Percentiles rank a stretch among this genome's conserved stretches.
Evolutionary conservation across 2,329 filamentous ascomycete species (phyloP).

Genomic region (Hymenoscyphus scutula): DNA sequence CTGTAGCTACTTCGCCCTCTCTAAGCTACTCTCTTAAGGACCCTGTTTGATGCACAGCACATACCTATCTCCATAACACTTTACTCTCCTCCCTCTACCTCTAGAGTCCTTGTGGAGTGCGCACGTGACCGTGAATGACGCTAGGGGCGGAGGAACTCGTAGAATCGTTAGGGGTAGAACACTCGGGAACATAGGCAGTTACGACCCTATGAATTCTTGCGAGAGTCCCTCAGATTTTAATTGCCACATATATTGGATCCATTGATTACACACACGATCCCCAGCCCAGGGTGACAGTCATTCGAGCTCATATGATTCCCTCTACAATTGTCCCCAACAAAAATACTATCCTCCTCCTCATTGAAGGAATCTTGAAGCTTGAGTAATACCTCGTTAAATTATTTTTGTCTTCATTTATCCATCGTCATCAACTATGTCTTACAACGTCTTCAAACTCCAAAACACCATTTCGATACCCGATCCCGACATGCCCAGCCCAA

Average conservation of each 20-base stretch:
- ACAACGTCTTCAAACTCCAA: conserved; percentile 4
- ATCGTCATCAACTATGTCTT: not conserved
- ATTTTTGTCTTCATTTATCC: not conserved
- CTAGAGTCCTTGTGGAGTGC: too few relatives aligned
- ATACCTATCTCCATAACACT: too few relatives aligned
- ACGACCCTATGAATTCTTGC: too few relatives aligned
- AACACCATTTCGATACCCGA: conserved; percentile 6
- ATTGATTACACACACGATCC: too few relatives aligned
- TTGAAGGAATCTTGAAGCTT: not conserved
- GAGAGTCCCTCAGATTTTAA: too few relatives aligned
- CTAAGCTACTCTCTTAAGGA: not conserved
- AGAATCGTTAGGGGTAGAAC: too few relatives aligned
- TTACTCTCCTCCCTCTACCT: not conserved
- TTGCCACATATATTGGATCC: too few relatives aligned
- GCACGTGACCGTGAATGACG: too few relatives aligned
- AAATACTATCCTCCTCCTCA: not conserved
- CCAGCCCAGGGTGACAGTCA: too few relatives aligned
- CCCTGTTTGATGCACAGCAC: not conserved
- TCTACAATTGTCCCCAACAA: not conserved
- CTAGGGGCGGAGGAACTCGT: too few relatives aligned
- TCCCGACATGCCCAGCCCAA: not conserved
- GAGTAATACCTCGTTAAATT: not conserved
- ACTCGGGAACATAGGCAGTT: too few relatives aligned
- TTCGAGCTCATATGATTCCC: not conserved
- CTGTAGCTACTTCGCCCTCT: not conserved